Conservation (phyloP, 768 basidiomycete species). For the Symmetrospora coprosmae region DNA sequence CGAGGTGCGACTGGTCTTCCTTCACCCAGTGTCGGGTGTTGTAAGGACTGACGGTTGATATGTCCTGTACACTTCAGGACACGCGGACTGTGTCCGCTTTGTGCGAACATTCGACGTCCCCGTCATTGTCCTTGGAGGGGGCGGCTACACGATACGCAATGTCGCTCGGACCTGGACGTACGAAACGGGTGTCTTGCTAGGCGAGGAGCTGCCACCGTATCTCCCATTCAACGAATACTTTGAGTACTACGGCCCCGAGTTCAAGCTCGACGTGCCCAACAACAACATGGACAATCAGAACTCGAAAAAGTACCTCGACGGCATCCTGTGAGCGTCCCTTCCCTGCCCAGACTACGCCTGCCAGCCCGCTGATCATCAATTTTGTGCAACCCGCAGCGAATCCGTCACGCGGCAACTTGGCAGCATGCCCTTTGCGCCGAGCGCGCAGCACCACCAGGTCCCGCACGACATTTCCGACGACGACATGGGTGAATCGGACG, state of each 20-base stretch:
- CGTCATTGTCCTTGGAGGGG: slow-evolving; percentile 80
- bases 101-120: slow-evolving; percentile 69
- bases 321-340: slow-evolving; percentile 49
- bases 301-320: slow-evolving; percentile 61
- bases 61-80: too few relatives aligned
- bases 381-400: slow-evolving; percentile 37
- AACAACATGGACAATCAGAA: slow-evolving; percentile 96
- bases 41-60: background rate
- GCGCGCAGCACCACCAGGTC: slow-evolving; percentile 70
- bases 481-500: slow-evolving; percentile 37
- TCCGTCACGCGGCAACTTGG: slow-evolving; percentile 47
- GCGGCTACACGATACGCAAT: slow-evolving; percentile 94
- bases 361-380: background rate
- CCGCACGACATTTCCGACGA: slow-evolving; percentile 52
- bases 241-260: slow-evolving; percentile 94
- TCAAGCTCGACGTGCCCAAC: slow-evolving; percentile 72
- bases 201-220: slow-evolving; percentile 64
- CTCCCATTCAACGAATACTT: slow-evolving; percentile 76
- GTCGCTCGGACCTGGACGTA: slow-evolving; percentile 89
- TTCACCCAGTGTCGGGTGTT: background rate
- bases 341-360: slow-evolving; percentile 32
- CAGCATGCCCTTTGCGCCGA: slow-evolving; percentile 59
- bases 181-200: slow-evolving; percentile 91
- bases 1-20: slow-evolving; percentile 46
- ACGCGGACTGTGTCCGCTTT: slow-evolving; percentile 79